These are phyloP conservation scores for Cryptococcus floricola DNA, from an alignment of 1,284 basidiomycete genomes.

Conservation along the genomic window DNA sequence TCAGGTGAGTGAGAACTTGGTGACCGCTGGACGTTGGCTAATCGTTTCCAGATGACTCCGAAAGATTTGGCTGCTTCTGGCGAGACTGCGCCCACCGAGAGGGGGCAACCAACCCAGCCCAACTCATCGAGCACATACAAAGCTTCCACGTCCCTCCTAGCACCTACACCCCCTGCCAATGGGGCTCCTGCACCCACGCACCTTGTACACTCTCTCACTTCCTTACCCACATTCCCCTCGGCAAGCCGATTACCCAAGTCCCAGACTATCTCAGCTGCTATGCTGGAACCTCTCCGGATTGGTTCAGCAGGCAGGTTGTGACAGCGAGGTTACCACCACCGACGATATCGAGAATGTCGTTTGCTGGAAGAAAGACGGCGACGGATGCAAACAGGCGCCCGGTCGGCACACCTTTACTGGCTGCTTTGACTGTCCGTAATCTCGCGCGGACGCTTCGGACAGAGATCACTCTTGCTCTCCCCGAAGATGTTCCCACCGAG, in stretches of 20 bases:
- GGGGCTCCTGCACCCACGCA: constrained; percentile 32
- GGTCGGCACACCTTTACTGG: constrained; percentile 37
- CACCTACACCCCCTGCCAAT: constrained; percentile 24
- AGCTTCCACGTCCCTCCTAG: constrained; percentile 19
- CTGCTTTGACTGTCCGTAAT: constrained; percentile 43
- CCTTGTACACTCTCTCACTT: constrained; percentile 37
- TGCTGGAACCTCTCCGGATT: no score
- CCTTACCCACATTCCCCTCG: constrained; percentile 38
- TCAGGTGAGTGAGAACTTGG: constrained; percentile 22
- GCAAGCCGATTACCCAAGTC: background rate
- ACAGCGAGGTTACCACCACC: constrained; percentile 28
- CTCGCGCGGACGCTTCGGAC: constrained; percentile 34
- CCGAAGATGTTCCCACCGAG: constrained; percentile 11
- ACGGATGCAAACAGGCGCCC: constrained; percentile 28
- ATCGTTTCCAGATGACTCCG: constrained; percentile 28
- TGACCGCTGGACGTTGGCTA: background rate
- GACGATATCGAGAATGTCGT: constrained; percentile 19
- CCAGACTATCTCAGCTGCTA: no score
- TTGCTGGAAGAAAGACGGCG: constrained; percentile 10
- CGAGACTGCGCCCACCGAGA: constrained; percentile 19
- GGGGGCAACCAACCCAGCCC: constrained; percentile 18
- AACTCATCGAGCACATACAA: constrained; percentile 32
- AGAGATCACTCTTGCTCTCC: constrained; percentile 28
- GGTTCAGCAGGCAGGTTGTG: constrained; percentile 8
- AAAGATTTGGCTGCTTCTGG: constrained; percentile 40